phyloP scores from a whole-genome alignment of 1,284 basidiomycete species.

The Microstroma glucosiphilum region DNA sequence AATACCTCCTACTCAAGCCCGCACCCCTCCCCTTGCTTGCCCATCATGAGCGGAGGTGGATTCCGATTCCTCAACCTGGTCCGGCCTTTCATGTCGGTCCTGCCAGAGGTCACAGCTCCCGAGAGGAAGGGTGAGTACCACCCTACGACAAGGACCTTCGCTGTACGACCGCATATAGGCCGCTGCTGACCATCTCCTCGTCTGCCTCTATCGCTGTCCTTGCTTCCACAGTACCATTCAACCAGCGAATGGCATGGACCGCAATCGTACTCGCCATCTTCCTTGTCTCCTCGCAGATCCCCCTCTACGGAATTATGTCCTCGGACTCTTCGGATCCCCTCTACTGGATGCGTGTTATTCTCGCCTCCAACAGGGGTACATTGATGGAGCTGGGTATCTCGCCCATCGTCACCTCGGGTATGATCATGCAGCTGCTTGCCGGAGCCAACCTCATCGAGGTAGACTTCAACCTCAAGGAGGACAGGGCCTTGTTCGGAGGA shows the following conservation, averaged over 20 bases:
- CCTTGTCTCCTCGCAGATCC: constrained; percentile 49
- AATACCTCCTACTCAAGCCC: too few relatives aligned
- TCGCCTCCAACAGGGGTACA: constrained; percentile 94
- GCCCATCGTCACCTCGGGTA: constrained; percentile 87
- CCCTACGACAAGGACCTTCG: not conserved
- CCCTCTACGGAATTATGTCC: constrained; percentile 50
- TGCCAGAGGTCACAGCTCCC: constrained; percentile 49
- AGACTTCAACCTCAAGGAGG: constrained; percentile 94
- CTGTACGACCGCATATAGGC: not conserved
- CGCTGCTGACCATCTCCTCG: not conserved
- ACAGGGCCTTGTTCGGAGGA: constrained; percentile 87
- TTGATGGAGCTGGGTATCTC: constrained; percentile 99
- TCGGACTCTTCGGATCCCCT: constrained; percentile 67
- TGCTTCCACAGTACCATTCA: constrained; percentile 41
- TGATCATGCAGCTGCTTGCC: constrained; percentile 99
- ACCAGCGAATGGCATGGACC: constrained; percentile 49
- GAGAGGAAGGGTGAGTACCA: constrained; percentile 44
- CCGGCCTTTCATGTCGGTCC: constrained; percentile 49
- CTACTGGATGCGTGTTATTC: constrained; percentile 99
- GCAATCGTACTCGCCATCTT: constrained; percentile 50
- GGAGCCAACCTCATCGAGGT: constrained; percentile 96
- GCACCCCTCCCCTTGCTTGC: not conserved
- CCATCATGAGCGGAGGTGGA: constrained; percentile 9
- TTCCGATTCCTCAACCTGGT: constrained; percentile 50
- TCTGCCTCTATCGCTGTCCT: not conserved